Evolutionary conservation across 208 protist species (phyloP), one percentile per base, ranked within the genome.

Genomic region (Spongospora subterranea): DNA sequence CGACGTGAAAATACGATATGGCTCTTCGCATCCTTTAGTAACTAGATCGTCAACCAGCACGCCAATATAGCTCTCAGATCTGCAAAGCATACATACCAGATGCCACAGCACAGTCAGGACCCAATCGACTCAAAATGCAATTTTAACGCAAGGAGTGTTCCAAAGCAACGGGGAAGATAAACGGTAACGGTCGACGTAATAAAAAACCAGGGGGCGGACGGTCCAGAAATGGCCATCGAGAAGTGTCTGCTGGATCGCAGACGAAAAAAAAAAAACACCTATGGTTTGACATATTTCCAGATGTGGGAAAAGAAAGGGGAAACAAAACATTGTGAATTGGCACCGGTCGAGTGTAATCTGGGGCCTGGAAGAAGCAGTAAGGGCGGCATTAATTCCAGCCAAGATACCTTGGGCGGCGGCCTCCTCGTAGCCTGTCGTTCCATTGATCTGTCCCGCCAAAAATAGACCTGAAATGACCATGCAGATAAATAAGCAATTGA

Each of bases 1-100:
- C 41, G 92, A 92, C 6, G 92, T 93, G 89, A 93, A 93, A 65
- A 93, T 92, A 43, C 92, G 92, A 88, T 93, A 93, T 0, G 92
- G 92, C 88, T 93, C 92, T 6, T 20, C 41, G n/a, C 77, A 77
- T 43, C 92, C 92, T 0, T 45, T 11, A 0, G 35, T 89, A 35
- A 92, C 54, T 39, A 93, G 89, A 43, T 93, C 92, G 38, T 93
- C 92, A 45, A 92, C 46, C 0, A 93, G 46, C 1, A 92, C 89
- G 64, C 90, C 92, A 0, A 91, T 11, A 77, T 93, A 93, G 17
- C 89, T 76, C 17, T n/a, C 35, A n/a, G 13, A 60, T 6, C 50
- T 60, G 50, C 13, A 60, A 60, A 29, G 50, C 24, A 60, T 29
- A 6, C n/a, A n/a, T n/a, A n/a, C n/a, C n/a, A n/a, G n/a, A n/a